phyloP scores from a whole-genome alignment of 1,284 basidiomycete genomes.

The Ceratobasidium sp. region DNA sequence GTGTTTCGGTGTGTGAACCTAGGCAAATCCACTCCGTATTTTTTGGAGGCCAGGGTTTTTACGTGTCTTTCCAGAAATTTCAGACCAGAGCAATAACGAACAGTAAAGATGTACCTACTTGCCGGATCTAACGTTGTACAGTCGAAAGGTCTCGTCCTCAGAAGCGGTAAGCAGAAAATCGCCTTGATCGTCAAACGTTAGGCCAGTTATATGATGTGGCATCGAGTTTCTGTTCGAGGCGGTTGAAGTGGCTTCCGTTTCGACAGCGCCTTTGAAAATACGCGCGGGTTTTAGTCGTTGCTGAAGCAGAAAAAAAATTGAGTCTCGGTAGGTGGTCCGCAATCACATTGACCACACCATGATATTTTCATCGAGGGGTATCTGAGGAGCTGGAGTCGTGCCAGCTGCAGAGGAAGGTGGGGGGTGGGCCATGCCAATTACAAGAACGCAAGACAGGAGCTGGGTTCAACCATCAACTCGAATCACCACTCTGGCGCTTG shows the following conservation, averaged over 20 bases:
- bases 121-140: conserved; percentile 89
- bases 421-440: conserved; percentile 20
- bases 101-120: conserved; percentile 69
- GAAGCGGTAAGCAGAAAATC: conserved; percentile 84
- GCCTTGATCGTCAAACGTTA: conserved; percentile 90
- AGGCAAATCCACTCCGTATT: conserved; percentile 94
- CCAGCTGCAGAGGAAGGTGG: neutral
- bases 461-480: neutral
- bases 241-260: conserved; percentile 58
- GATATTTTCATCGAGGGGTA: conserved; percentile 23
- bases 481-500: neutral
- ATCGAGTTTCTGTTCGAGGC: conserved; percentile 57
- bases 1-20: conserved; percentile 91
- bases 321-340: neutral
- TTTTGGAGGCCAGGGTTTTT: conserved; percentile 88
- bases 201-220: conserved; percentile 79
- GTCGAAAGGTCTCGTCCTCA: conserved; percentile 91
- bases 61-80: conserved; percentile 61
- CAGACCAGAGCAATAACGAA: conserved; percentile 38
- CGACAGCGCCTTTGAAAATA: conserved; percentile 82
- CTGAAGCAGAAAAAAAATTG: conserved; percentile 52
- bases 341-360: conserved; percentile 5
- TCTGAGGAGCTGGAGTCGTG: conserved; percentile 2
- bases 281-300: conserved; percentile 83
- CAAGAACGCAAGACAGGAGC: neutral